Base-by-base conservation (phyloP, 1,139 yeast species). In the Kurtzmaniella quercitrusa region DNA sequence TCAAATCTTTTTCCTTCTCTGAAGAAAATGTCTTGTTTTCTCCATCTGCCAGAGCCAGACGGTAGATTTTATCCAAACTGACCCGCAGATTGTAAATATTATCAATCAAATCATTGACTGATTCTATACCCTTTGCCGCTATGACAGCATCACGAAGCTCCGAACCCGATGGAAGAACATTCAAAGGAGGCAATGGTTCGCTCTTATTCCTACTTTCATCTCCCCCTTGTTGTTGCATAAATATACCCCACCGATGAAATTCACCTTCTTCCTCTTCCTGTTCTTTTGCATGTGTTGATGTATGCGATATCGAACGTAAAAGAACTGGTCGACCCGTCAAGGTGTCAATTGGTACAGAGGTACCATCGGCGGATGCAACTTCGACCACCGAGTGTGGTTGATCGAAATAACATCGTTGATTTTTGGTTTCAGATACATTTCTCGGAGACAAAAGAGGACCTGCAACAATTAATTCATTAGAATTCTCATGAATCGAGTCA, bases 241-340 rank as follows among this genome's bases (percentile, higher is more conserved):
- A 83, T 54, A 76, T 78, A 14, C 95, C 95, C 79, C 88, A 80
- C 61, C 85, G 81, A 62, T 88, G 96, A 48, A 88, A 74, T 55
- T 87, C 95, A 50, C 96, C 97, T 68, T 89, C 97, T 61, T 89
- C 97, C 49, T 82, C 80, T 55, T 88, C 96, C 59, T 84, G 88
- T 50, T 76, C 80, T 57, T 80, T 84, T 17, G 89, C 85, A 51
- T 81, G 81, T 5, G 78, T 55, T 0, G 87, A 81, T 0, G 88
- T 81, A 49, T 78, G 84, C 1, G 88, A 82, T 5, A 79, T 66
- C 3, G 82, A 77, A 52, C 82, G 72, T 63, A 81, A 73, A 46
- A 83, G 64, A 17, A 84, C 81, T 1, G 91, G 88, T 48, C 83
- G 68, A 37, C 94, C 94, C 0, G 93, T 84, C 23, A 74, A 65